Evolutionary conservation across 2,329 filamentous ascomycete species (phyloP).

Genomic region (Epichloe uncinata): DNA sequence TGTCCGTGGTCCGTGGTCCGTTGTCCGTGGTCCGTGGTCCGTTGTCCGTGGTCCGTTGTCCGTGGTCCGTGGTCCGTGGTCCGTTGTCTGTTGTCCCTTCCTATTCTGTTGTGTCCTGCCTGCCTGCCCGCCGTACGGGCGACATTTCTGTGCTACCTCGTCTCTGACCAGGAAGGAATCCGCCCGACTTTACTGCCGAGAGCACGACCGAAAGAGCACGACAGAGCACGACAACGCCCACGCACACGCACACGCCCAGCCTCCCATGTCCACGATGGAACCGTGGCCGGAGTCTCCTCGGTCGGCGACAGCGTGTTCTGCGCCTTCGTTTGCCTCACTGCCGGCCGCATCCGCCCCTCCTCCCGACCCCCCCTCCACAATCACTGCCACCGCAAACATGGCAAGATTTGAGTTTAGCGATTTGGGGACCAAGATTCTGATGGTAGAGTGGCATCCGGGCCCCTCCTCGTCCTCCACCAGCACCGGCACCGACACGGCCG

Average conservation of each 20-base stretch:
- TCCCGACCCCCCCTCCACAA: slow-evolving; percentile 3
- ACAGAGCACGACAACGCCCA: not conserved
- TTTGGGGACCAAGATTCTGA: slow-evolving; percentile 79
- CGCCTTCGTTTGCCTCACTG: not conserved
- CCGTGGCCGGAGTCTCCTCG: slow-evolving; percentile 21
- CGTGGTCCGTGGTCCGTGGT: rapidly evolving
- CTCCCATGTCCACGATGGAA: slow-evolving; percentile 11
- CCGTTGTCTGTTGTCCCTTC: not conserved
- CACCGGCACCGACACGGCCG: not conserved
- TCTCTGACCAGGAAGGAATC: slow-evolving; percentile 4
- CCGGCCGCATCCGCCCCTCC: slow-evolving; percentile 1
- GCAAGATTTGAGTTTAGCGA: slow-evolving; percentile 80
- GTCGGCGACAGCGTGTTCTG: slow-evolving; percentile 10
- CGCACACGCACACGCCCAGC: too few relatives aligned
- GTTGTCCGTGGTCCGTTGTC: rapidly evolving
- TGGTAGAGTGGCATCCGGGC: slow-evolving; percentile 71
- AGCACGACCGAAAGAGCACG: not conserved
- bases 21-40: too few relatives aligned
- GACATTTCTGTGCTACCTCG: slow-evolving; percentile 6
- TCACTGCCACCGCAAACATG: slow-evolving; percentile 23
- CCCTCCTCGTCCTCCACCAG: slow-evolving; percentile 6
- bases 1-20: rapidly evolving
- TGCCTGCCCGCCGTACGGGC: not conserved
- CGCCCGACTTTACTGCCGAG: slow-evolving; percentile 6
- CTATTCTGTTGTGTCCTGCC: not conserved